A percentile compares a stretch with the other conserved stretches of the same genome.
phyloP scores from a whole-genome alignment of 192 early-diverging fungal genomes.

The Anaeromyces robustus region DNA sequence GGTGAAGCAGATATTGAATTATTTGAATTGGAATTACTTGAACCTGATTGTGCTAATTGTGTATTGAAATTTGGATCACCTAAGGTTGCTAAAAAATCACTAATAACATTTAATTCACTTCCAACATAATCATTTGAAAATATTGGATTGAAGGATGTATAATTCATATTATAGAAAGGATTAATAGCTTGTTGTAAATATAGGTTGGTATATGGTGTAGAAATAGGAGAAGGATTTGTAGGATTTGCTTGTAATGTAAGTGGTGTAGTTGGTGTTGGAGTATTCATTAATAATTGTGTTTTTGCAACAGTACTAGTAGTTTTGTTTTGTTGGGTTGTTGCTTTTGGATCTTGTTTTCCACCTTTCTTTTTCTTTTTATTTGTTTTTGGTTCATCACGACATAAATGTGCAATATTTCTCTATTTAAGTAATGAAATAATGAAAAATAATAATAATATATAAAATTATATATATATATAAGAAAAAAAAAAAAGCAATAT shows the following conservation, averaged over 20 bases:
- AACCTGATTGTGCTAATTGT: slow-evolving; percentile 13
- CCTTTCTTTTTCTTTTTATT: slow-evolving; percentile 2
- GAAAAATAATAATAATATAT: not conserved
- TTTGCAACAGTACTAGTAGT: not conserved
- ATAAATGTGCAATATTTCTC: slow-evolving; percentile 83
- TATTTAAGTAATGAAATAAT: slow-evolving; percentile 7
- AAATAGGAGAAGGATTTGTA: slow-evolving; percentile 6
- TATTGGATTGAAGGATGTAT: slow-evolving; percentile 30
- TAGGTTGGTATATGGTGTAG: slow-evolving; percentile 1
- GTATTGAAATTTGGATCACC: slow-evolving; percentile 31
- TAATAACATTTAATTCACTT: slow-evolving; percentile 64
- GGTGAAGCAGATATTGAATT: slow-evolving; percentile 9
- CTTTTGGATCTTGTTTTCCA: not conserved
- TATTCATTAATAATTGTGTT: not conserved
- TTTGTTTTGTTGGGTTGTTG: not conserved
- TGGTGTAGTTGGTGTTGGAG: not conserved
- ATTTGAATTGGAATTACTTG: slow-evolving; percentile 11
- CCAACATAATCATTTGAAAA: slow-evolving; percentile 67
- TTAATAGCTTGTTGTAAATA: slow-evolving; percentile 8
- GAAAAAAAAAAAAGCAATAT: too few species aligned
- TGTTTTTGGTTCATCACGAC: slow-evolving; percentile 67
- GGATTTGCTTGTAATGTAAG: not conserved
- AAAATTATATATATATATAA: too few species aligned
- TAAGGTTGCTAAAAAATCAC: slow-evolving; percentile 22
- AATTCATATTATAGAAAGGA: slow-evolving; percentile 1